Conservation (phyloP, 2,329 filamentous ascomycete species). For the Leptodontidium sp. region DNA sequence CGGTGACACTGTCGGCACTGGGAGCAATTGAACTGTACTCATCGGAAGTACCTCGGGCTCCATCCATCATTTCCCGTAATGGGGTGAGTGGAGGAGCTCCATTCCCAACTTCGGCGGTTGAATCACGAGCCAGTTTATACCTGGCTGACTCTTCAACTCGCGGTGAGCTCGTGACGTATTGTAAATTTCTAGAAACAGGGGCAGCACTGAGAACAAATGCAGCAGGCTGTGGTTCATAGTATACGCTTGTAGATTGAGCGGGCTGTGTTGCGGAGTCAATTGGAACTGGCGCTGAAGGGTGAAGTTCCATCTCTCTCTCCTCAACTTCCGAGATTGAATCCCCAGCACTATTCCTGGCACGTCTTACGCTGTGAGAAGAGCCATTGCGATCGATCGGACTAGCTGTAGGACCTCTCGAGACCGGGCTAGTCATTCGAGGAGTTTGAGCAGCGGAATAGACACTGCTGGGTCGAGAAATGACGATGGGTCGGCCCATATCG, state of each 20-base stretch:
- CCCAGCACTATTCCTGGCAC: conserved; percentile 35
- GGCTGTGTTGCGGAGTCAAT: not conserved
- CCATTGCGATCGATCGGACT: conserved; percentile 41
- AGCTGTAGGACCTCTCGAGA: conserved; percentile 34
- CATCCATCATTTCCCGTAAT: conserved; percentile 47
- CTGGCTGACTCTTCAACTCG: not conserved
- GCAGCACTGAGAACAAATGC: conserved; percentile 41
- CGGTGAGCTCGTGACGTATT: not conserved
- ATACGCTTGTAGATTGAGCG: conserved; percentile 13
- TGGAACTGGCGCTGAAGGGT: conserved; percentile 15
- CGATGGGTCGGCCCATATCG: conserved; percentile 34
- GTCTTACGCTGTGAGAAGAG: conserved; percentile 38
- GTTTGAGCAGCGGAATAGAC: conserved; percentile 36
- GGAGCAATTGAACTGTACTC: conserved; percentile 41
- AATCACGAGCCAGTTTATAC: not conserved
- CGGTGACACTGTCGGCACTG: conserved; percentile 32
- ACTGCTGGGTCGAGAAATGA: conserved; percentile 39
- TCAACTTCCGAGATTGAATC: conserved; percentile 45
- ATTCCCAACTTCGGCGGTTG: conserved; percentile 30
- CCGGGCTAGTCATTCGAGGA: conserved; percentile 40
- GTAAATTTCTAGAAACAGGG: conserved; percentile 37
- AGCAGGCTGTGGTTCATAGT: conserved; percentile 22
- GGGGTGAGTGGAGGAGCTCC: conserved; percentile 46
- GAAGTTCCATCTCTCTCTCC: conserved; percentile 36
- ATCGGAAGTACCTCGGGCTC: conserved; percentile 44